A percentile compares a stretch with the other conserved stretches of the same genome.
These are phyloP conservation scores for Penicillium malachiteum DNA, from an alignment of 495 filamentous ascomycete species.

Conservation along the genomic window DNA sequence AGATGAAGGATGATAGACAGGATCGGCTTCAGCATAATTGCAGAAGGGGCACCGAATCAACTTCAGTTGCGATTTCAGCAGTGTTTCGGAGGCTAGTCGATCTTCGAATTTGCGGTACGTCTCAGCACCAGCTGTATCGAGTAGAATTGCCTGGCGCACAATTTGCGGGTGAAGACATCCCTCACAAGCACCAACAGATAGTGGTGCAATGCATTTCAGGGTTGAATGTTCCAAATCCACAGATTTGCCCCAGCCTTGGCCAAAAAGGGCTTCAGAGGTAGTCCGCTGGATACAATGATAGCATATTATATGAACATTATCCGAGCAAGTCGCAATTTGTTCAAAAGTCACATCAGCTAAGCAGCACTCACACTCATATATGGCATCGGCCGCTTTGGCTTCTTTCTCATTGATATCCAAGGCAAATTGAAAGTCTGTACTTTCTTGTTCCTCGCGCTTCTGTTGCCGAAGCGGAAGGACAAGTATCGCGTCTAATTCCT, in stretches of 20 bases:
- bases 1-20: slow-evolving; percentile 61
- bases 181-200: slow-evolving; percentile 60
- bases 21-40: slow-evolving; percentile 83
- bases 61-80: slow-evolving; percentile 69
- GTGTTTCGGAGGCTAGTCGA: slow-evolving; percentile 66
- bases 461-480: slow-evolving; percentile 61
- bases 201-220: slow-evolving; percentile 77
- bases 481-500: slow-evolving; percentile 68
- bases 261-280: slow-evolving; percentile 82
- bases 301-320: slow-evolving; percentile 77
- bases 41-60: slow-evolving; percentile 89
- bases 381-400: slow-evolving; percentile 64
- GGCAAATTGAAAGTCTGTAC: slow-evolving; percentile 62
- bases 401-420: slow-evolving; percentile 69
- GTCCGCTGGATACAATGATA: slow-evolving; percentile 78
- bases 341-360: slow-evolving; percentile 77
- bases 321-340: slow-evolving; percentile 72
- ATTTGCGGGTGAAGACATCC: slow-evolving; percentile 67
- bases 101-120: slow-evolving; percentile 71
- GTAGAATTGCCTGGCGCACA: slow-evolving; percentile 67
- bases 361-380: slow-evolving; percentile 92
- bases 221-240: slow-evolving; percentile 68
- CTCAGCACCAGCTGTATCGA: slow-evolving; percentile 66
- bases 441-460: slow-evolving; percentile 56
- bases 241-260: slow-evolving; percentile 84